phyloP scores from a whole-genome alignment of 2,329 filamentous ascomycete genomes.

The Trichophaea hybrida region DNA sequence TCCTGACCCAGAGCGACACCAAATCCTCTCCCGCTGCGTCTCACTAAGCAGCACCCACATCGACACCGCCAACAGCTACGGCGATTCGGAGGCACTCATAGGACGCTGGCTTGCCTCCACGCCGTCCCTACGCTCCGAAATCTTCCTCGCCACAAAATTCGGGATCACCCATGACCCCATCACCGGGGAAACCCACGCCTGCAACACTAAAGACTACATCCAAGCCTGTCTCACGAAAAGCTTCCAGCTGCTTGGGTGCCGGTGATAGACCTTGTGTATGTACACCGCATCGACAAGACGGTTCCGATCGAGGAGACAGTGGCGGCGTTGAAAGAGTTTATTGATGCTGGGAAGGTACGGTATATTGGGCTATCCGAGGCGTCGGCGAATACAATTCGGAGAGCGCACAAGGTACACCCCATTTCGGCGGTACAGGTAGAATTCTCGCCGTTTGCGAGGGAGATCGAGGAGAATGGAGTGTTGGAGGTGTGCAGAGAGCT shows the following conservation, averaged over 20 bases:
- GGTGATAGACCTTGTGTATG: constrained; percentile 38
- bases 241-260: constrained; percentile 33
- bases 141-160: constrained; percentile 43
- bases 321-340: constrained; percentile 32
- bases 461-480: constrained; percentile 37
- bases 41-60: constrained; percentile 40
- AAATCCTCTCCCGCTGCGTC: constrained; percentile 39
- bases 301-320: constrained; percentile 39
- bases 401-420: constrained; percentile 37
- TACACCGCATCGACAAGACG: constrained; percentile 34
- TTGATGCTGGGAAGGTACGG: constrained; percentile 40
- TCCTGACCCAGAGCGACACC: constrained; percentile 39
- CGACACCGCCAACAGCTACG: constrained; percentile 39
- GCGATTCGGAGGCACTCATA: constrained; percentile 36
- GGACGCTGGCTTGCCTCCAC: constrained; percentile 37
- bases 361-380: constrained; percentile 40
- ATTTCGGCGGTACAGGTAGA: constrained; percentile 43
- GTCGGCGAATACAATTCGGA: constrained; percentile 37
- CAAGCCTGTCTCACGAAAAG: constrained; percentile 33
- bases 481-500: constrained; percentile 37
- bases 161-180: constrained; percentile 23
- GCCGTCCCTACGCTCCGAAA: constrained; percentile 33
- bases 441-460: constrained; percentile 38
- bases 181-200: constrained; percentile 9
- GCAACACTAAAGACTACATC: constrained; percentile 34